Evolutionary conservation across 2,329 filamentous ascomycete genomes (phyloP), one percentile per base, ranked within the genome.

Genomic region (Teratosphaeria viscida): DNA sequence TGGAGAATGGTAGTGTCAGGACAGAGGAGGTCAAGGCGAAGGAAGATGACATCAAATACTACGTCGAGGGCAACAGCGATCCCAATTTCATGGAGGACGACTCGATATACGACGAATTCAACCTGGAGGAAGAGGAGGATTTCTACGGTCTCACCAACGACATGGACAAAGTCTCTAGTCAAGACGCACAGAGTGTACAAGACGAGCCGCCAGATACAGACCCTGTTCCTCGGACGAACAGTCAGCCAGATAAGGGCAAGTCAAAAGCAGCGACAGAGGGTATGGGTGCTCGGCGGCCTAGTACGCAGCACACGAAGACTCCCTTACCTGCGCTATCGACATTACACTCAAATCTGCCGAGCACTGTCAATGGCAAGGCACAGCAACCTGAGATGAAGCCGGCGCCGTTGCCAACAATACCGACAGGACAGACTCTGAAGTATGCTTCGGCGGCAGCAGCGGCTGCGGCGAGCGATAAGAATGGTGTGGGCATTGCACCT

Each of bases 401-500:
- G 12, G 94, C 94, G 19, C 86, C 90, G 19, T 77, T 92, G 67
- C 94, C 94, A 1, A 85, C 89, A 61, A 85, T 92, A 72, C 86
- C 89, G 6, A 88, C 90, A 3, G 91, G 91, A 55, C 92, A 97
- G 73, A 90, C 89, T 1, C 80, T 99, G 65, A 97, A 97, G 76
- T 99, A 99, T 72, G 94, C 94, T 53, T 97, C 94, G 43, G 94
- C 94, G 0, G 94, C 94, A 0, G 94, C 94, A 0, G 94, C 94
- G 0, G 94, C 92, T 0, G 92, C 94, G 0, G 90, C 92, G 54
- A 91, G 85, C 73, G 91, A 96, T 76, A 92, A 90, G 77, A 92
- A 87, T 71, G 82, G 82, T 57, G 87, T 97, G 34, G 94, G 94
- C 29, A 96, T 99, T 70, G 87, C 92, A 60, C 94, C 94, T 49